Percentiles rank a stretch among this genome's conserved stretches.
Evolutionary conservation across 768 basidiomycete genomes (phyloP).

Genomic region (Boletus pseudo-olivaceus): DNA sequence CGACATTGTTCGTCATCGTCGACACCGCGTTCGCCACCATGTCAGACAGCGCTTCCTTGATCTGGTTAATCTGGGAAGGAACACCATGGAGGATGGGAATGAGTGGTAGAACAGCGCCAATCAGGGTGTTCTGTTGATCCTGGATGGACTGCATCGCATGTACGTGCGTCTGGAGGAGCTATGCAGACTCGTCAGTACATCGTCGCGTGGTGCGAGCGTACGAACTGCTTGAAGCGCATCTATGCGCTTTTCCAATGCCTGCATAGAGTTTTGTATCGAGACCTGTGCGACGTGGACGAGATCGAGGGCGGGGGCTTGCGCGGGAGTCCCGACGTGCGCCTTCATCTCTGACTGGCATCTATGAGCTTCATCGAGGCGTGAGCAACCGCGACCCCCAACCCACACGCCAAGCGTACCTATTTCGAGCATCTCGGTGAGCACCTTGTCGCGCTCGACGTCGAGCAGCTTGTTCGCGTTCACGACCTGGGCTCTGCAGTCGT

Average conservation of each 20-base stretch:
- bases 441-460: conserved; percentile 54
- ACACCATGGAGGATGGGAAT: conserved; percentile 59
- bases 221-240: conserved; percentile 53
- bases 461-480: conserved; percentile 52
- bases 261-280: conserved; percentile 38
- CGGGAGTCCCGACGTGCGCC: conserved; percentile 53
- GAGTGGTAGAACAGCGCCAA: conserved; percentile 54
- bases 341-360: conserved; percentile 61
- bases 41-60: conserved; percentile 18
- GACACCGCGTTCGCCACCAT: conserved; percentile 18
- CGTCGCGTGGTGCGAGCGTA: not conserved
- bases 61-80: conserved; percentile 47
- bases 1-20: conserved; percentile 13
- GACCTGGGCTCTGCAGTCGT: conserved; percentile 52
- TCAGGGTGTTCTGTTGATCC: conserved; percentile 23
- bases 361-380: conserved; percentile 44
- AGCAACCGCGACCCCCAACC: not conserved
- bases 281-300: conserved; percentile 38
- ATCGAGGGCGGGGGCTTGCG: conserved; percentile 43
- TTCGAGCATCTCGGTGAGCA: conserved; percentile 46
- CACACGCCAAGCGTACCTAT: not conserved
- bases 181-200: conserved; percentile 29
- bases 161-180: conserved; percentile 48
- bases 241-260: conserved; percentile 50
- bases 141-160: conserved; percentile 58